Evolutionary conservation across 2,329 filamentous ascomycete genomes (phyloP).

Genomic region (Neofusicoccum umdonicola): DNA sequence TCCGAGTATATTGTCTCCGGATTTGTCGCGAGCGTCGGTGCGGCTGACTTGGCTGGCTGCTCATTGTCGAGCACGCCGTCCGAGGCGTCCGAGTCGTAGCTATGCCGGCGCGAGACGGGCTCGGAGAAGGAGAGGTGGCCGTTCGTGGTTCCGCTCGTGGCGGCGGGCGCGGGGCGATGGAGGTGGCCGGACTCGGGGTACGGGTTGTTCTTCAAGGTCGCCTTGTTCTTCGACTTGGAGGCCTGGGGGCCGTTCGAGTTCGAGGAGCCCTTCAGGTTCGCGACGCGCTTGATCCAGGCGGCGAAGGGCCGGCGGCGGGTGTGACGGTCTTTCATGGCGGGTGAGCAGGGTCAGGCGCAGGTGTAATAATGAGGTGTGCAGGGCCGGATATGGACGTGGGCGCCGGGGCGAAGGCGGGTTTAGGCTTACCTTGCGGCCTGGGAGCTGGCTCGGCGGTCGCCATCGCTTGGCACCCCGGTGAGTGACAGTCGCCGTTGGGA

Average conservation of each 20-base stretch:
- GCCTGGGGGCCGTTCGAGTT: constrained; percentile 47
- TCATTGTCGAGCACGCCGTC: constrained; percentile 42
- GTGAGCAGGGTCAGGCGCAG: constrained; percentile 3
- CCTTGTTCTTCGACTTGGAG: constrained; percentile 41
- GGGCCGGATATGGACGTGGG: constrained; percentile 13
- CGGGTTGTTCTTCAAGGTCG: constrained; percentile 76
- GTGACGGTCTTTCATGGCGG: constrained; percentile 59
- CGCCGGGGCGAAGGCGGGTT: constrained; percentile 16
- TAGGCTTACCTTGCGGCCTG: constrained; percentile 43
- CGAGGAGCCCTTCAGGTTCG: constrained; percentile 79
- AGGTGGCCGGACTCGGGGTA: constrained; percentile 76
- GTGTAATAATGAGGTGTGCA: constrained; percentile 10
- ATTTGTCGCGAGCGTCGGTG: constrained; percentile 81
- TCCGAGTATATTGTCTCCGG: constrained; percentile 73
- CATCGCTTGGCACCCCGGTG: constrained; percentile 30
- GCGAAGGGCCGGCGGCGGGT: constrained; percentile 82
- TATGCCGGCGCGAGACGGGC: constrained; percentile 44
- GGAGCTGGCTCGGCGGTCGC: constrained; percentile 45
- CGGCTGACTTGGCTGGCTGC: constrained; percentile 64
- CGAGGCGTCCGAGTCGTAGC: constrained; percentile 60
- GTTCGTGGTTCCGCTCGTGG: constrained; percentile 39
- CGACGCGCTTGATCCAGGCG: constrained; percentile 90
- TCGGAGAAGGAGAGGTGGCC: constrained; percentile 51
- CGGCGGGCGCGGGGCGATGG: constrained; percentile 52
- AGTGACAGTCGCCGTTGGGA: constrained; percentile 3